Percentiles rank a stretch among this genome's conserved stretches.
These are phyloP conservation scores for Cicer cuneatum DNA, from an alignment of 306 rosid genomes.

Conservation along the genomic window DNA sequence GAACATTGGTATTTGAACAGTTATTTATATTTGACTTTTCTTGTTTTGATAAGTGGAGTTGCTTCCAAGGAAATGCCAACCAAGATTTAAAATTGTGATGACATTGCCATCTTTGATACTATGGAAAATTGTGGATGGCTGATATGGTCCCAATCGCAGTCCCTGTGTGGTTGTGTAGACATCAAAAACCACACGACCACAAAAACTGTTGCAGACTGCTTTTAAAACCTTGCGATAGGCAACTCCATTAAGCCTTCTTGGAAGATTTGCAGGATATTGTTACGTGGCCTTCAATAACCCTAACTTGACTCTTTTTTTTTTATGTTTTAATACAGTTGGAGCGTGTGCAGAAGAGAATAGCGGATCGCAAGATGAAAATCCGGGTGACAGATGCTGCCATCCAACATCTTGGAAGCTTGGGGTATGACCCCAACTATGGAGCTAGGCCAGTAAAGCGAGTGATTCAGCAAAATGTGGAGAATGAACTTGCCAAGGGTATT, in stretches of 20 bases:
- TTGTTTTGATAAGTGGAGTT: slow-evolving; percentile 7
- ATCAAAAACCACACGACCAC: neutral
- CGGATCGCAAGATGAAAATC: slow-evolving; percentile 83
- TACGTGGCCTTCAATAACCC: neutral
- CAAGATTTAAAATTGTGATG: neutral
- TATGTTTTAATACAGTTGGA: slow-evolving; percentile 48
- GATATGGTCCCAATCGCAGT: neutral
- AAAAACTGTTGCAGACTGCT: neutral
- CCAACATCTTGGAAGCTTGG: slow-evolving; percentile 82
- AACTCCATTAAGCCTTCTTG: neutral
- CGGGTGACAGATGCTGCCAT: slow-evolving; percentile 78
- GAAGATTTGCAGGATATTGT: neutral
- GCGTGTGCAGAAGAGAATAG: slow-evolving; percentile 84
- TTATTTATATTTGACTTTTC: neutral
- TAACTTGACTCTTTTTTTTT: neutral
- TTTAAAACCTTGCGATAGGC: neutral
- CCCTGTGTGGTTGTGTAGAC: neutral
- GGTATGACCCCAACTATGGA: slow-evolving; percentile 93
- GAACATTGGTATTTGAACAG: neutral
- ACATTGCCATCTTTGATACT: neutral
- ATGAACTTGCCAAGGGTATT: slow-evolving; percentile 93
- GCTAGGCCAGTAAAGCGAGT: slow-evolving; percentile 98
- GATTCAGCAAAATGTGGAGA: slow-evolving; percentile 91
- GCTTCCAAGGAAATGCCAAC: slow-evolving; percentile 1
- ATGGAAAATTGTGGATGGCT: neutral